Evolutionary conservation across 805 yeast genomes (phyloP).

Genomic region (Monosporozyma aerobia): DNA sequence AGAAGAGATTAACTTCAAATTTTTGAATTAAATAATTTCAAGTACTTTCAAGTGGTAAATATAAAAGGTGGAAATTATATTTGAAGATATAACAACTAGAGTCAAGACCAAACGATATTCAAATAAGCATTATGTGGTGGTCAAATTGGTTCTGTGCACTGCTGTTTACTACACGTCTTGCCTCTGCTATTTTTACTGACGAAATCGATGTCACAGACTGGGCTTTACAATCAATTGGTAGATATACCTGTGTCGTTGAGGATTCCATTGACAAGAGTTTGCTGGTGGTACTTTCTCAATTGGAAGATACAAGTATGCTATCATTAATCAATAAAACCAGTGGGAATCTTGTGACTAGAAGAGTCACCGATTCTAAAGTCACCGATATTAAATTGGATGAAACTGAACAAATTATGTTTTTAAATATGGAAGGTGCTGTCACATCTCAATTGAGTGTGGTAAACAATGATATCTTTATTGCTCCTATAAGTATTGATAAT

Average conservation of each 20-base stretch:
- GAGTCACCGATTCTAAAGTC: slow-evolving; percentile 11
- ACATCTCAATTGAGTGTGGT: neutral
- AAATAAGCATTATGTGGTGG: neutral
- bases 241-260: slow-evolving; percentile 21
- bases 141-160: neutral
- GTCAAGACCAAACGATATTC: neutral
- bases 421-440: neutral
- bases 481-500: neutral
- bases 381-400: neutral
- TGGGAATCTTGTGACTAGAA: slow-evolving; percentile 31
- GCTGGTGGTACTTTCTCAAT: slow-evolving; percentile 23
- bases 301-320: slow-evolving; percentile 17
- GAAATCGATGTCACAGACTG: slow-evolving; percentile 50
- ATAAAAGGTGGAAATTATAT: neutral
- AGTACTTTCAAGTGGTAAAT: neutral
- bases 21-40: neutral
- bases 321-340: slow-evolving; percentile 30
- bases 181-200: slow-evolving; percentile 35
- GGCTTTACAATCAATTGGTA: slow-evolving; percentile 41
- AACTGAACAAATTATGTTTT: slow-evolving; percentile 10
- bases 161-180: neutral
- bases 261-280: slow-evolving; percentile 9
- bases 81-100: neutral
- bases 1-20: no score
- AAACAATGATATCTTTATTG: neutral